Evolutionary conservation across 164 flowering plant genomes (phyloP).

Genomic region (Vitis riparia): DNA sequence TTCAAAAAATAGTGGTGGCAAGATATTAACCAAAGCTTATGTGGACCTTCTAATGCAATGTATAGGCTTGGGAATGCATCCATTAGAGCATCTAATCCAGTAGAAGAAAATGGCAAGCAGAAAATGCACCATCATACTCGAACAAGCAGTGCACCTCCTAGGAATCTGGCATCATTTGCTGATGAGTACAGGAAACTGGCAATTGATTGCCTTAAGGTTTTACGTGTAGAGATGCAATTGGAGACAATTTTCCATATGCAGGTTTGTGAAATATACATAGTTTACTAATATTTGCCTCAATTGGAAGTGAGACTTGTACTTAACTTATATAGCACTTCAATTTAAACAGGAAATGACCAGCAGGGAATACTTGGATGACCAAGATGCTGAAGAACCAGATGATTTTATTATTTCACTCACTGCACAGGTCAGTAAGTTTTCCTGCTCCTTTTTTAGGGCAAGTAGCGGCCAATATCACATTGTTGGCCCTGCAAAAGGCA

Average conservation of each 20-base stretch:
- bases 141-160: slow-evolving; percentile 48
- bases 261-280: slow-evolving; percentile 38
- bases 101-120: slow-evolving; percentile 38
- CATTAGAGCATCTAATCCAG: slow-evolving; percentile 42
- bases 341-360: slow-evolving; percentile 76
- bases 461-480: neutral
- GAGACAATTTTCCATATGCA: slow-evolving; percentile 94
- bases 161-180: slow-evolving; percentile 84
- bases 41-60: slow-evolving; percentile 10
- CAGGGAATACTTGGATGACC: slow-evolving; percentile 89
- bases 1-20: neutral
- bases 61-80: slow-evolving; percentile 73
- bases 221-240: slow-evolving; percentile 95
- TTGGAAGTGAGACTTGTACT: neutral
- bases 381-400: slow-evolving; percentile 99
- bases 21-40: slow-evolving; percentile 14
- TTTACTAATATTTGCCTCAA: neutral
- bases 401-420: slow-evolving; percentile 92
- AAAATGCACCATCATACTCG: slow-evolving; percentile 44
- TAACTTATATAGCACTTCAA: neutral
- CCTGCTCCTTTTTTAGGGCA: neutral
- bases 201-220: slow-evolving; percentile 91
- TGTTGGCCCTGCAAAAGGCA: neutral
- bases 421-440: slow-evolving; percentile 61
- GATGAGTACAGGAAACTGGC: slow-evolving; percentile 91